Evolutionary conservation across 2,329 filamentous ascomycete genomes (phyloP).

Genomic region (Sphaerulina vaccinii): DNA sequence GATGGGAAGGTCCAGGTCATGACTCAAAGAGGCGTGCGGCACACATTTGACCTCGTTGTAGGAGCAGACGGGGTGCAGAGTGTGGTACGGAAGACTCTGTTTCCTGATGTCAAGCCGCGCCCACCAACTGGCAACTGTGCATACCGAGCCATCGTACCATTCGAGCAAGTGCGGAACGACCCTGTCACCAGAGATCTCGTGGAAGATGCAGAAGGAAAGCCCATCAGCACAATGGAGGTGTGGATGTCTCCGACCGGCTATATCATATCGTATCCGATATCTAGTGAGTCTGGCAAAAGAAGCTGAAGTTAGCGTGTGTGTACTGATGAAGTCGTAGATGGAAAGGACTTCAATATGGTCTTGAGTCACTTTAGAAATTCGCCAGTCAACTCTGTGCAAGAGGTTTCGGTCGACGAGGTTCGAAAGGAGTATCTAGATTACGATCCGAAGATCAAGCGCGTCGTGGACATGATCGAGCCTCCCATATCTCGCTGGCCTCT

Average conservation of each 20-base stretch:
- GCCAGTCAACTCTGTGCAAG: constrained; percentile 38
- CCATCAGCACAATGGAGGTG: constrained; percentile 47
- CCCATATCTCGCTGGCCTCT: constrained; percentile 45
- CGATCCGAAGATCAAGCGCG: constrained; percentile 46
- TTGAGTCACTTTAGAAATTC: constrained; percentile 44
- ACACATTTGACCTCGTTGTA: constrained; percentile 33
- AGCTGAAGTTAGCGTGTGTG: too few species aligned
- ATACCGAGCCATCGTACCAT: constrained; percentile 48
- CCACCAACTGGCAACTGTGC: constrained; percentile 46
- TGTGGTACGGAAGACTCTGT: constrained; percentile 41
- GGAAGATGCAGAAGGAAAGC: constrained; percentile 32
- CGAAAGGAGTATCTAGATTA: constrained; percentile 45
- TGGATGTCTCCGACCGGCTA: constrained; percentile 43
- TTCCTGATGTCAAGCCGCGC: constrained; percentile 44
- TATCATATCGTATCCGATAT: constrained; percentile 50
- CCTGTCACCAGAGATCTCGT: constrained; percentile 39
- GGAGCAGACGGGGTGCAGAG: constrained; percentile 36
- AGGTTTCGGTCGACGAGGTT: constrained; percentile 47
- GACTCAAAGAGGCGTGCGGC: constrained; percentile 30
- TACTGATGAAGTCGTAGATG: too few species aligned
- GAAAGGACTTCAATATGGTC: constrained; percentile 49
- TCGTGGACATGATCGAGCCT: constrained; percentile 43
- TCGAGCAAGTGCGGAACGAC: constrained; percentile 45
- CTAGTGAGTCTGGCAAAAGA: too few species aligned
- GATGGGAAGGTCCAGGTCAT: constrained; percentile 33